phyloP scores from a whole-genome alignment of 179 eudicot genomes.

The Heliamphora pulchella region DNA sequence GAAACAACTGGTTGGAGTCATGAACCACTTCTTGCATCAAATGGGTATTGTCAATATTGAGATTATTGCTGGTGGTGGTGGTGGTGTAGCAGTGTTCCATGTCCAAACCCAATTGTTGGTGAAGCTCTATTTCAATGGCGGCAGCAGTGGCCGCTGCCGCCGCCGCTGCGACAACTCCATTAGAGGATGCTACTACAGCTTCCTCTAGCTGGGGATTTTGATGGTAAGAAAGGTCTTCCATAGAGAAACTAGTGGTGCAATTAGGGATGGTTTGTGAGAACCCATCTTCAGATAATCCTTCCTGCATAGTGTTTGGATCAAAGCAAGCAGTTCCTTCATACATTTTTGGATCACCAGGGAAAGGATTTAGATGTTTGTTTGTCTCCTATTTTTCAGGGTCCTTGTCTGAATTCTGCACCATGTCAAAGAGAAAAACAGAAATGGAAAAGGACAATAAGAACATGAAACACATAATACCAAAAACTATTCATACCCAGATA shows the following conservation, averaged over 20 bases:
- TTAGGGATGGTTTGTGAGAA: conserved; percentile 23
- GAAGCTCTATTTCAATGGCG: conserved; percentile 28
- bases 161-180: too few relatives aligned
- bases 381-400: conserved; percentile 16
- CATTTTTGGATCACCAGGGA: conserved; percentile 18
- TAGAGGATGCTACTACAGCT: neutral
- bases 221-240: conserved; percentile 31
- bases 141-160: conserved; percentile 9
- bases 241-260: conserved; percentile 23
- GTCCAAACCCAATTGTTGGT: conserved; percentile 29
- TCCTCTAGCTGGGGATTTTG: conserved; percentile 12
- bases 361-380: neutral
- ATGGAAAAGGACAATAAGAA: neutral
- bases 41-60: neutral
- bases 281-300: conserved; percentile 26
- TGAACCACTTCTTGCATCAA: conserved; percentile 14
- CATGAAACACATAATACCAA: neutral
- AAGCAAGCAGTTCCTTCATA: conserved; percentile 35
- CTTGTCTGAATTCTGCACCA: neutral
- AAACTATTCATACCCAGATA: neutral
- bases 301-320: conserved; percentile 44
- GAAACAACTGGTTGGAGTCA: conserved; percentile 11
- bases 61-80: conserved; percentile 1
- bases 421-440: neutral
- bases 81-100: conserved; percentile 21